Conservation (phyloP, 2,329 filamentous ascomycete species). For the Diaporthe vexans region DNA sequence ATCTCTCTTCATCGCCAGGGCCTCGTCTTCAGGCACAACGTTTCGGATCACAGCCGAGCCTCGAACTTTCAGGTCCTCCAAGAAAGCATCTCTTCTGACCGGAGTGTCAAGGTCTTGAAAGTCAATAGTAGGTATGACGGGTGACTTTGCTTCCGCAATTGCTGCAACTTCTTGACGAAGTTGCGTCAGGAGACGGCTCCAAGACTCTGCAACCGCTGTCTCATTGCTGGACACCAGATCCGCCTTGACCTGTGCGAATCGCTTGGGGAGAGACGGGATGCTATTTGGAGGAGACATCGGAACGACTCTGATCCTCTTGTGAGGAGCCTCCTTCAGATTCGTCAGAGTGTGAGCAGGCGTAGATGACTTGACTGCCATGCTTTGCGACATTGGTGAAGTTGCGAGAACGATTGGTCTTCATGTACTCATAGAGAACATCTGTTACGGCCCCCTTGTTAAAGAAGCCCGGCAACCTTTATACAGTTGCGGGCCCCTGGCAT, state of each 20-base stretch:
- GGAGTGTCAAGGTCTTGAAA: slow-evolving; percentile 53
- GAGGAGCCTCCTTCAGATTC: background rate
- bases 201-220: slow-evolving; percentile 54
- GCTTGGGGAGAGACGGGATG: slow-evolving; percentile 53
- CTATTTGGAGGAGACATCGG: slow-evolving; percentile 43
- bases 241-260: slow-evolving; percentile 58
- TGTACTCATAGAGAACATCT: background rate
- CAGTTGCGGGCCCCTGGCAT: slow-evolving; percentile 5
- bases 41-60: slow-evolving; percentile 52
- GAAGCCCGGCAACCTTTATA: slow-evolving; percentile 21
- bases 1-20: slow-evolving; percentile 62
- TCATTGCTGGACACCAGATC: slow-evolving; percentile 56
- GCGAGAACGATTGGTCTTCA: background rate
- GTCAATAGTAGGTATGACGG: slow-evolving; percentile 59
- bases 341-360: background rate
- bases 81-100: slow-evolving; percentile 44
- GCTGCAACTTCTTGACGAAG: slow-evolving; percentile 55
- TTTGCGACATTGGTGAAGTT: background rate
- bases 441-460: background rate
- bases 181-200: slow-evolving; percentile 55
- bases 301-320: slow-evolving; percentile 28
- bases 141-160: slow-evolving; percentile 51
- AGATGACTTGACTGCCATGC: slow-evolving; percentile 30
- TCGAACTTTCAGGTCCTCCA: slow-evolving; percentile 47
- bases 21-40: slow-evolving; percentile 49